Evolutionary conservation across 2,329 filamentous ascomycete genomes (phyloP).

Genomic region (Cordyceps cateniannulata): DNA sequence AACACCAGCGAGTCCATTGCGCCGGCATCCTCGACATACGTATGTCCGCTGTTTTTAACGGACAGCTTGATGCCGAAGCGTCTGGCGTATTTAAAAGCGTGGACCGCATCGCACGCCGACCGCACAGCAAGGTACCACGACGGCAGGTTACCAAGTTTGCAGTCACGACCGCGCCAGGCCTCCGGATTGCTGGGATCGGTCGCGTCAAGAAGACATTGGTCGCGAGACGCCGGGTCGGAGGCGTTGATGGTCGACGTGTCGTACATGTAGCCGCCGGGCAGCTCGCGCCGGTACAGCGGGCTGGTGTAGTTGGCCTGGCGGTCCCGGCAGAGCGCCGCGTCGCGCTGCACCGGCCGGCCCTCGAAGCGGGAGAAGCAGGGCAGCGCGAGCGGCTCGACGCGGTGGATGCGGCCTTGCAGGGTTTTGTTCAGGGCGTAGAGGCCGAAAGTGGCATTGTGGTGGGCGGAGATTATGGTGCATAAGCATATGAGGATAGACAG

Average conservation of each 20-base stretch:
- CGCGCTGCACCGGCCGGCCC: slow-evolving; percentile 5
- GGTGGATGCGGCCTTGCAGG: slow-evolving; percentile 6
- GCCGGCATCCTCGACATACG: not conserved
- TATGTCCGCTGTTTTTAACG: slow-evolving; percentile 12
- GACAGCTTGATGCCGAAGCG: slow-evolving; percentile 3
- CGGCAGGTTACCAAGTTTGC: slow-evolving; percentile 15
- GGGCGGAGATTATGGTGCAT: not conserved
- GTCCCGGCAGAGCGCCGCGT: slow-evolving; percentile 11
- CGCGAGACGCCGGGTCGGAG: slow-evolving; percentile 12
- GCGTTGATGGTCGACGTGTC: slow-evolving; percentile 15
- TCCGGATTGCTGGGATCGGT: slow-evolving; percentile 5
- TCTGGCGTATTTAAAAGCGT: slow-evolving; percentile 11
- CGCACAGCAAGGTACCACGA: slow-evolving; percentile 13
- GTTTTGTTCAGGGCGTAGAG: slow-evolving; percentile 12
- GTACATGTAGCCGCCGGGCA: slow-evolving; percentile 18
- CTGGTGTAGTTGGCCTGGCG: slow-evolving; percentile 13
- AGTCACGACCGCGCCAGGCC: slow-evolving; percentile 6
- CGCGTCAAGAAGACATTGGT: slow-evolving; percentile 17
- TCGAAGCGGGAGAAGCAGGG: slow-evolving; percentile 17
- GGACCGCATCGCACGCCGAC: slow-evolving; percentile 11
- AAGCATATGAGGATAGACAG: not conserved
- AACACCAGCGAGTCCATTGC: slow-evolving; percentile 2
- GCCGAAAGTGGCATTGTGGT: not conserved
- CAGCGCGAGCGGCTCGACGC: slow-evolving; percentile 14
- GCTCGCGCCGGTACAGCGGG: slow-evolving; percentile 11